Evolutionary conservation across 176 grass and related monocot species (phyloP), one percentile per base, ranked within the genome.

Genomic region (Olyra latifolia): DNA sequence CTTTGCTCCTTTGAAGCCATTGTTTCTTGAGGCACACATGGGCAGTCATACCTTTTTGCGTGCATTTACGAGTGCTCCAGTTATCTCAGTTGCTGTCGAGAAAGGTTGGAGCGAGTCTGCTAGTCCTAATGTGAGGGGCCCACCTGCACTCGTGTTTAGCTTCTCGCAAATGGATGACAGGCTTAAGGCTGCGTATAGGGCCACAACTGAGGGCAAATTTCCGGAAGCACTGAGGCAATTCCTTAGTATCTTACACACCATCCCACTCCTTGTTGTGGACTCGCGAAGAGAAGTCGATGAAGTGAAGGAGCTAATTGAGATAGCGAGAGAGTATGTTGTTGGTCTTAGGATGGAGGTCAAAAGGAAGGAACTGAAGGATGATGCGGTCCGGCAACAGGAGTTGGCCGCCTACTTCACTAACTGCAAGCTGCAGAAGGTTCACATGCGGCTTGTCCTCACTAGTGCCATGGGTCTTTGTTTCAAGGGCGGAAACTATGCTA

Each of bases 221-320:
- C 91, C 91, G 48, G 94, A 93, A 75, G 88, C 94, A 32, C 72
- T 93, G 46, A 84, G 94, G 54, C 88, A 87, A 50, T 97, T 97
- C 73, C 84, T 97, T 19, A 93, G 25, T 63, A 93, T 97, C 74
- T 58, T 97, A 29, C 89, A 97, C 53, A 83, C 81, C 47, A 85
- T 97, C 45, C 94, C 94, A 1, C 86, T 97, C n/a, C 65, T 97
- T 19, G 83, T 97, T 11, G 94, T 97, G 32, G 94, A 88, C 64
- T 97, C 94, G 0, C 90, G 94, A 30, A 86, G 91, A 56, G 94
- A 97, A 76, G 94, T 97, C 6, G 94, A 97, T 75, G 91, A 97
- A 82, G 94, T 97, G 43, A 97, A 97, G 71, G 94, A 97, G 80
- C 65, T 97, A 42, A 93, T 93, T 25, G 91, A 89, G 74, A 91